Evolutionary conservation across 1,139 yeast genomes (phyloP).

Genomic region (Diutina rugosa): DNA sequence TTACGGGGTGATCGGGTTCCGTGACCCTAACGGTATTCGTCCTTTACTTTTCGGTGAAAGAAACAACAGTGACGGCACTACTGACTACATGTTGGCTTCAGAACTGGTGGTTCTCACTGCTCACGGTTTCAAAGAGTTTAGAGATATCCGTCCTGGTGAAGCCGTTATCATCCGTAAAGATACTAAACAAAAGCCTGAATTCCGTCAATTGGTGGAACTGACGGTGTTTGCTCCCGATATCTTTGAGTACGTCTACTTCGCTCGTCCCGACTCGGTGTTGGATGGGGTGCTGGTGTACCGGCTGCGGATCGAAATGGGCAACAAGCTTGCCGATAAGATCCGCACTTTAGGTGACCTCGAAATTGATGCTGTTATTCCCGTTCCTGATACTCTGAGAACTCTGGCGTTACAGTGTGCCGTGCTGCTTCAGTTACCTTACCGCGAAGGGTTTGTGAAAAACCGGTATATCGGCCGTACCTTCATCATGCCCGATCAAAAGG

Average conservation of each 20-base stretch:
- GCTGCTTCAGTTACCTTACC: slow-evolving; percentile 63
- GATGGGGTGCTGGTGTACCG: slow-evolving; percentile 94
- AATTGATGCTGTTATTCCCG: slow-evolving; percentile 93
- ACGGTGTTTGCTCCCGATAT: slow-evolving; percentile 84
- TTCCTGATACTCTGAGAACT: slow-evolving; percentile 94
- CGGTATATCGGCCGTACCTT: slow-evolving; percentile 96
- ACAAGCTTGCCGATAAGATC: slow-evolving; percentile 69
- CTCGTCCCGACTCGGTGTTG: slow-evolving; percentile 91
- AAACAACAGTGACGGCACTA: slow-evolving; percentile 49
- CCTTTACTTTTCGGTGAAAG: slow-evolving; percentile 85
- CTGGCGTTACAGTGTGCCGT: slow-evolving; percentile 92
- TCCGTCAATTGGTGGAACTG: slow-evolving; percentile 76
- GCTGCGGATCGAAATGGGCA: slow-evolving; percentile 91
- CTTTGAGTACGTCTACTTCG: slow-evolving; percentile 94
- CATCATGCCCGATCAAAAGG: slow-evolving; percentile 96
- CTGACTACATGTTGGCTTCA: slow-evolving; percentile 89
- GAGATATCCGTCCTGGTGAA: slow-evolving; percentile 89
- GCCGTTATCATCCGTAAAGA: slow-evolving; percentile 85
- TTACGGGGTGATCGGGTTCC: slow-evolving; percentile 86
- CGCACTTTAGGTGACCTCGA: slow-evolving; percentile 11
- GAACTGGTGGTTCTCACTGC: slow-evolving; percentile 93
- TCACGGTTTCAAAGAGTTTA: slow-evolving; percentile 70
- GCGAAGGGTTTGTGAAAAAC: slow-evolving; percentile 96
- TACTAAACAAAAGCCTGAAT: slow-evolving; percentile 47
- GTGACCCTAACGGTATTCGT: slow-evolving; percentile 95